Percentiles rank a stretch among this genome's conserved stretches.
phyloP scores from a whole-genome alignment of 257 asterid species.

The Nyctanthes arbortristis region DNA sequence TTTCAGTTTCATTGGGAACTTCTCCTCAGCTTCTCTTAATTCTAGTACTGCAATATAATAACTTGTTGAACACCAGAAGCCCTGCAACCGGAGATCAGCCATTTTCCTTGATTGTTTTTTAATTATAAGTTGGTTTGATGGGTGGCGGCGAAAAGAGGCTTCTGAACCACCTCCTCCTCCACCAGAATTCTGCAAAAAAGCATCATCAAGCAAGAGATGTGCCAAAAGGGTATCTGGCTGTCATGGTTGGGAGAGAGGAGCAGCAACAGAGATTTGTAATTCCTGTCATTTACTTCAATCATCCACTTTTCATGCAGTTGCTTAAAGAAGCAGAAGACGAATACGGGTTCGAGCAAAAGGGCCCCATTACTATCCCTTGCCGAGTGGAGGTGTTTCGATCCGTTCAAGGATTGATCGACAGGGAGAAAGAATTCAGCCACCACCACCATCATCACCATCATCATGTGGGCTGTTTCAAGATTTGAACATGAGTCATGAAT shows the following conservation, averaged over 20 bases:
- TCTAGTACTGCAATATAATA: too few relatives aligned
- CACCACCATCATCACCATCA: constrained; percentile 16
- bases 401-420: constrained; percentile 27
- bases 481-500: too few relatives aligned
- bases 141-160: background rate
- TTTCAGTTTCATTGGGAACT: background rate
- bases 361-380: constrained; percentile 41
- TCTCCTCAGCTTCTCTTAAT: background rate
- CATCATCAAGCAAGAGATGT: background rate
- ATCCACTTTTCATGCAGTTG: constrained; percentile 39
- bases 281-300: constrained; percentile 38
- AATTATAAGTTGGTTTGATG: too few relatives aligned
- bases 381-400: constrained; percentile 30
- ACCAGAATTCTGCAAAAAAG: constrained; percentile 4
- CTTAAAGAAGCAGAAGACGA: constrained; percentile 44
- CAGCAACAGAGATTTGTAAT: constrained; percentile 33
- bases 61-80: too few relatives aligned
- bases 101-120: background rate
- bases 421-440: too few relatives aligned
- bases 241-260: constrained; percentile 30
- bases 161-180: background rate
- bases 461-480: constrained; percentile 28
- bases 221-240: constrained; percentile 31
- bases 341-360: constrained; percentile 46
- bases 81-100: too few relatives aligned